phyloP scores from a whole-genome alignment of 306 rosid genomes.

The Vigna mungo region DNA sequence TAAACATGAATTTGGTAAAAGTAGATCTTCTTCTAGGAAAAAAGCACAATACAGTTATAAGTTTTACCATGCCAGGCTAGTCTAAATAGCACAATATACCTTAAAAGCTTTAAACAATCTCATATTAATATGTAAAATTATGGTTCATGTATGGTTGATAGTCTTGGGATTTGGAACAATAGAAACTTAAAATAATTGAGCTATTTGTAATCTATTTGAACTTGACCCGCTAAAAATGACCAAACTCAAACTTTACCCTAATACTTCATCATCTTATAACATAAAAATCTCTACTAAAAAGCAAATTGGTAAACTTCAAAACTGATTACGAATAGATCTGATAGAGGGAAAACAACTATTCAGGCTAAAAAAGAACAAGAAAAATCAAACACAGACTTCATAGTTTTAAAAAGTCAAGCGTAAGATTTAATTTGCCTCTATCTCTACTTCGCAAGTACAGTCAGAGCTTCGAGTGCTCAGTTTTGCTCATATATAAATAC shows the following conservation, averaged over 20 bases:
- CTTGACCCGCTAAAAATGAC: background rate
- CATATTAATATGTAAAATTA: background rate
- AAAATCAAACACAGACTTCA: background rate
- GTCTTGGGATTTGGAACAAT: conserved; percentile 9
- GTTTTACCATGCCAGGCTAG: background rate
- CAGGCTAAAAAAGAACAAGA: background rate
- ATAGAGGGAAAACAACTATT: background rate
- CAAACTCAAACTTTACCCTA: background rate
- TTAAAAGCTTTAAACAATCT: conserved; percentile 8
- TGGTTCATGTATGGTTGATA: conserved; percentile 11
- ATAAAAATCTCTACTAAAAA: background rate
- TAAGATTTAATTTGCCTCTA: background rate
- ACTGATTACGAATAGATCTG: background rate
- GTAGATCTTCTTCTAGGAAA: background rate
- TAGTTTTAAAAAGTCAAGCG: background rate
- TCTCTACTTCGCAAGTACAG: background rate
- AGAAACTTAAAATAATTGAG: background rate
- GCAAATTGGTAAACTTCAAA: background rate
- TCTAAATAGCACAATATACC: conserved; percentile 12
- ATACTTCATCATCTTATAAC: background rate
- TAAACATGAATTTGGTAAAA: background rate
- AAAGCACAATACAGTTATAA: background rate
- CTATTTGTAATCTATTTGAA: background rate
- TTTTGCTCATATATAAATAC: background rate
- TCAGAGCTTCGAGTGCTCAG: background rate